Base-by-base conservation (phyloP, 805 yeast species). In the Clavispora phyllophila region DNA sequence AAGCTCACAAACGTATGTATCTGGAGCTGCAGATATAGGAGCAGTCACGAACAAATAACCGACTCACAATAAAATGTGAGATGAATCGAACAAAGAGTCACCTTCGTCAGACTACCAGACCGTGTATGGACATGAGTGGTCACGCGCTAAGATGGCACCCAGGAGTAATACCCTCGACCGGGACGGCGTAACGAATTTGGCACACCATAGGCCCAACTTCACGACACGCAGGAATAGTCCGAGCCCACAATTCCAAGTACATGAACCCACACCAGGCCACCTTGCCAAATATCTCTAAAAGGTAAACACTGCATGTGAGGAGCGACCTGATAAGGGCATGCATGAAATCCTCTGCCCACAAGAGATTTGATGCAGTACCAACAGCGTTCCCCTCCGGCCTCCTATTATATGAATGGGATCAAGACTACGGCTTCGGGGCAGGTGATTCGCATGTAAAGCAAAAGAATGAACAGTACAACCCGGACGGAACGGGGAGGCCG, bases 291-390 rank as follows among this genome's bases (percentile, higher is more conserved):
- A 15, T 15, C 33, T 29, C n/a, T 17, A 29, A 29, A 29, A 29
- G 33, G 33, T 29, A 29, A 29, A 29, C 33, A 29, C 33, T 29
- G 33, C 33, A 29, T 29, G 33, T 9, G 33, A 29, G 33, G 33
- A 15, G 20, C 33, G 20, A 15, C 33, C 33, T 9, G 33, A 29
- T 29, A 29, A 29, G 33, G 33, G 5, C 33, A 29, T 29, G 33
- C 33, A 29, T 29, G 33, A 29, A 29, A 1, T 29, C 15, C 33
- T 29, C 33, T 29, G 33, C 20, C 33, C 33, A 29, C 33, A 29
- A 8, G 33, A 17, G 12, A 15, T 8, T 13, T 29, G 8, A 10
- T 29, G 33, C 33, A 29, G 33, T 29, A 9, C 33, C 33, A 29
- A 15, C 19, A 7, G 20, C 13, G 23, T 29, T 29, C 20, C 20